Evolutionary conservation across 352 stramenopile genomes (phyloP), one percentile per base, ranked within the genome.

Genomic region (Globisporangium radiosum): DNA sequence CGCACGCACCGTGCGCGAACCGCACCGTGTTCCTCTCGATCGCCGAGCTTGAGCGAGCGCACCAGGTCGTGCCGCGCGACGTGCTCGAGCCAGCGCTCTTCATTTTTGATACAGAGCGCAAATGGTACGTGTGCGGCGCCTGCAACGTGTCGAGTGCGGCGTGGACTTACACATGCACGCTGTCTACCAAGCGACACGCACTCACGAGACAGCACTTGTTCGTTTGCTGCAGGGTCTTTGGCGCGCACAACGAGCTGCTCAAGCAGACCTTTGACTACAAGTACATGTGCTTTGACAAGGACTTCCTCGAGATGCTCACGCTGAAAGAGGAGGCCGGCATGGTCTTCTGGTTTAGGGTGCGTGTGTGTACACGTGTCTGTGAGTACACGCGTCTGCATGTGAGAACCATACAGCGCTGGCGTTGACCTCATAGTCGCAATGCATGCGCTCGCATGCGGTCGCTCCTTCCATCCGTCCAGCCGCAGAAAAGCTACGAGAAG

Each of bases 1-100:
- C 78, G 33, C 68, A 80, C 42, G 63, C 73, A 45, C 78, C 81
- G 9, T 81, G 64, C 36, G n/a, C 54, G 0, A 76, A 79, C 47
- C 77, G 77, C 15, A 91, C 81, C 0, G 72, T 91, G 0, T 91
- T 91, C 60, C 68, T 89, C n/a, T 91, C 81, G 0, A 85, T 91
- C 54, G 45, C 81, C 0, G 69, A 78, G 52, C 57, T 91, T 7
- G 78, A 91, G 47, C 71, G 74, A 33, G 84, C 60, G 36, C 85
- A 87, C 54, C 75, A 89, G 47, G 40, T 70, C 10, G 77, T 89
- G 15, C 81, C 81, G 43, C 72, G 81, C 25, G 81, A 91, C 47
- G 76, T 89, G 5, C 59, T 91, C 9, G 75, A 87, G 40, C 69
- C 73, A 6, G 78, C 75, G 5, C 55, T 91, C 3, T 72, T 87